These are phyloP conservation scores for Smallanthus sonchifolius DNA, from an alignment of 129 eudicot genomes.

Conservation along the genomic window DNA sequence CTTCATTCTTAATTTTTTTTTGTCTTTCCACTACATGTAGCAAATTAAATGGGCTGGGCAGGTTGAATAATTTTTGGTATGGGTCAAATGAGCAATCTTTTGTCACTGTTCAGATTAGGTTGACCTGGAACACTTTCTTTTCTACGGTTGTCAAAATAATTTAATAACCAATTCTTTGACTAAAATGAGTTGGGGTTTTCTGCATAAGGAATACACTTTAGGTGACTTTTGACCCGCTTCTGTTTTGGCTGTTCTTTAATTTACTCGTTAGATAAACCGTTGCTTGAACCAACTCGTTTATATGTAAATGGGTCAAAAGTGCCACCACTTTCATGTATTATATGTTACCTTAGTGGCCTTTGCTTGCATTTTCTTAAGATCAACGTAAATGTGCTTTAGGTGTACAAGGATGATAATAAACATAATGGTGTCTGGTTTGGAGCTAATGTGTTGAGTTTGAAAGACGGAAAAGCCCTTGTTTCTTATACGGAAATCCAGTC, in stretches of 20 bases:
- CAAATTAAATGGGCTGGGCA: not conserved
- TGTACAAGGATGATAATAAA: conserved; percentile 55
- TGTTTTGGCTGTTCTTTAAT: not conserved
- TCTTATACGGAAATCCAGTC: conserved; percentile 51
- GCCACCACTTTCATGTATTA: not conserved
- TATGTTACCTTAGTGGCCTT: conserved; percentile 4
- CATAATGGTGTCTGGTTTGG: conserved; percentile 65
- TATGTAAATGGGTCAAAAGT: not conserved
- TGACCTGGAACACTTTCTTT: not conserved
- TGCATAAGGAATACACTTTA: not conserved
- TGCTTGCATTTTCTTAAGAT: conserved; percentile 13
- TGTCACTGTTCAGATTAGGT: not conserved
- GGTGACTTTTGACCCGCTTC: not conserved
- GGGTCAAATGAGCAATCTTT: not conserved
- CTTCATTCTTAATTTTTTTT: not conserved
- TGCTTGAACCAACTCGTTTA: not conserved
- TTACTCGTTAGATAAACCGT: not conserved
- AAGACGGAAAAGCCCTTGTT: conserved; percentile 65
- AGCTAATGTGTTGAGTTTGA: conserved; percentile 55
- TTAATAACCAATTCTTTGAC: not conserved
- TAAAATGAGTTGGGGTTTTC: not conserved
- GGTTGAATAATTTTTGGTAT: not conserved
- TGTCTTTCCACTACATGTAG: not conserved
- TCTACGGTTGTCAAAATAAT: not conserved
- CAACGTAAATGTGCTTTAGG: conserved; percentile 43